Percentiles rank a stretch among this genome's conserved stretches.
These are phyloP conservation scores for Pseudognaphalium luteoalbum DNA, from an alignment of 129 eudicot genomes.

Conservation along the genomic window DNA sequence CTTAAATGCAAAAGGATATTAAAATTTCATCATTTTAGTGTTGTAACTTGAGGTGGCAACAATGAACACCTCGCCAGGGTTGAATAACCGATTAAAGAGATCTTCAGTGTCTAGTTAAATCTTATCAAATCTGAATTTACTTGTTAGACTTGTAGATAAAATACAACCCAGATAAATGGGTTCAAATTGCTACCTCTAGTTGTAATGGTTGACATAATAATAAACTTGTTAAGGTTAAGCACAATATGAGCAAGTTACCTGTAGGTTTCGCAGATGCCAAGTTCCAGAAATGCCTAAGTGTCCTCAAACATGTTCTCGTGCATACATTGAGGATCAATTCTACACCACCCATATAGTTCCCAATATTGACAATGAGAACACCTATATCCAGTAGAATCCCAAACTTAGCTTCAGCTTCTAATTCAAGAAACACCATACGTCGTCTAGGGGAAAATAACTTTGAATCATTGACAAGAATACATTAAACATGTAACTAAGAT, in stretches of 20 bases:
- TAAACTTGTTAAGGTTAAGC: neutral
- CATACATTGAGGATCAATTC: constrained; percentile 66
- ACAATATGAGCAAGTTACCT: constrained; percentile 38
- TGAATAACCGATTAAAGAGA: neutral
- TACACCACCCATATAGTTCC: constrained; percentile 89
- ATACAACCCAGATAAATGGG: neutral
- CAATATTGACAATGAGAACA: constrained; percentile 73
- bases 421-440: neutral
- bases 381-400: constrained; percentile 53
- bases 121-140: neutral
- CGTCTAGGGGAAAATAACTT: neutral
- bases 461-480: neutral
- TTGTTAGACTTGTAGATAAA: no score
- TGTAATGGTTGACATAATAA: neutral
- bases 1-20: neutral
- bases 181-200: neutral
- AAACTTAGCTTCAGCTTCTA: neutral
- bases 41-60: no score
- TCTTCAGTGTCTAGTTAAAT: neutral
- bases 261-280: constrained; percentile 92
- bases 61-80: neutral
- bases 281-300: constrained; percentile 75
- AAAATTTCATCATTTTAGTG: no score
- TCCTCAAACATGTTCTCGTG: constrained; percentile 79
- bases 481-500: neutral